Conservation (phyloP, 164 flowering plant genomes). For the Taxillus chinensis region DNA sequence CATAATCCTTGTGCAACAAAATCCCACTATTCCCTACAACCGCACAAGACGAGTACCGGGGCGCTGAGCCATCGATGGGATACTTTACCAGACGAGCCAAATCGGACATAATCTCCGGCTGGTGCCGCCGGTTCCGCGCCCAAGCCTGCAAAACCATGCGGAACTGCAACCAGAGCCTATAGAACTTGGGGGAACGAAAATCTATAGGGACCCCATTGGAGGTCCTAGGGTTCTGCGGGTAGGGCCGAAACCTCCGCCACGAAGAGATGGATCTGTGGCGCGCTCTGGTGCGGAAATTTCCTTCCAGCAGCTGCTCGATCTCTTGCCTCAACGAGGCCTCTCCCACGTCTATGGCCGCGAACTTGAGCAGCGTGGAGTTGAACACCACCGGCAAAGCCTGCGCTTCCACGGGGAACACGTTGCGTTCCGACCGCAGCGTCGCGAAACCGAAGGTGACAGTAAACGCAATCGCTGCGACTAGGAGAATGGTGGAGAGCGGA, state of each 20-base stretch:
- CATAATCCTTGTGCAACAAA: conserved; percentile 47
- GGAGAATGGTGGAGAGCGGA: conserved; percentile 35
- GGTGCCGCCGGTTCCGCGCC: conserved; percentile 41
- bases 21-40: conserved; percentile 95
- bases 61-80: conserved; percentile 33
- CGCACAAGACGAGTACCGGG: conserved; percentile 57
- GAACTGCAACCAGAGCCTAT: conserved; percentile 48
- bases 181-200: conserved; percentile 45
- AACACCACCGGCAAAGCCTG: conserved; percentile 15
- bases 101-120: conserved; percentile 54
- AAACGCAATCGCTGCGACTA: conserved; percentile 32
- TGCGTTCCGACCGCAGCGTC: conserved; percentile 8
- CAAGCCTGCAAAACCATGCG: conserved; percentile 47
- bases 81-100: conserved; percentile 37
- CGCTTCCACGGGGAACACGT: background rate
- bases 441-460: conserved; percentile 21
- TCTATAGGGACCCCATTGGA: conserved; percentile 19
- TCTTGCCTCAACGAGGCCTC: conserved; percentile 40
- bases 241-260: conserved; percentile 23
- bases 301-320: conserved; percentile 53
- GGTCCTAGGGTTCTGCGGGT: conserved; percentile 14
- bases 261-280: conserved; percentile 40
- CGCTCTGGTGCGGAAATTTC: conserved; percentile 30
- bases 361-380: conserved; percentile 55
- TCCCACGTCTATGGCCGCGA: conserved; percentile 52